Evolutionary conservation across 1,284 basidiomycete genomes (phyloP).

Genomic region (Marasmius sp.): DNA sequence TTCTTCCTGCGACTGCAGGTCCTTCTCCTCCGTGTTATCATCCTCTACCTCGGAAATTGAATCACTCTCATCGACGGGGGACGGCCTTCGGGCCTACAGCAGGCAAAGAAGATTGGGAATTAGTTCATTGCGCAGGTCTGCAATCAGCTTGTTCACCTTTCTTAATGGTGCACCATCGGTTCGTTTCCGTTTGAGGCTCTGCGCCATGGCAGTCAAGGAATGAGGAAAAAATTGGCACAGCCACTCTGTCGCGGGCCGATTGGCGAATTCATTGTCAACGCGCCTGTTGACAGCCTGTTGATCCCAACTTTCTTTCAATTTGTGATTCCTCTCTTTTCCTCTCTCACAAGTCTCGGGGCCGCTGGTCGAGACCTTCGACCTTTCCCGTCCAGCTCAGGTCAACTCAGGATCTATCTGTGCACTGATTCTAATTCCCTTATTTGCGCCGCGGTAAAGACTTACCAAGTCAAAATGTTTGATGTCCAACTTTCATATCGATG

Average conservation of each 20-base stretch:
- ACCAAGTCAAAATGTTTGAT: no score
- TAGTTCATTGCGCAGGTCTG: background rate
- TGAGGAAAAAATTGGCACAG: background rate
- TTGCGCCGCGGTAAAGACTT: no score
- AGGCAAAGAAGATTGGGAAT: background rate
- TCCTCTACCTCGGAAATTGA: slow-evolving; percentile 15
- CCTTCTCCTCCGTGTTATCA: slow-evolving; percentile 12
- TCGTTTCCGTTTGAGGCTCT: slow-evolving; percentile 2
- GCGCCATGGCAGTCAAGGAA: background rate
- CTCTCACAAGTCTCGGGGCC: no score
- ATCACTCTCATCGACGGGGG: slow-evolving; percentile 11
- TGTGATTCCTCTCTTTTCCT: no score
- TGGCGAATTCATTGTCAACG: no score
- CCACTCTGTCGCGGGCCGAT: background rate
- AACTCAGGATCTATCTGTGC: no score
- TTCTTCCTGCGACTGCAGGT: slow-evolving; percentile 24
- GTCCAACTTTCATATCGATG: no score
- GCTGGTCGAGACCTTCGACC: no score
- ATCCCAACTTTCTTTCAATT: no score
- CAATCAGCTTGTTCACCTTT: background rate
- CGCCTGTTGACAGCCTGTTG: no score
- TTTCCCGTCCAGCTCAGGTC: no score
- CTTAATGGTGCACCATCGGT: background rate
- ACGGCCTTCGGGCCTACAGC: slow-evolving; percentile 22
- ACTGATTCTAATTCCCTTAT: no score